These are phyloP conservation scores for Colletotrichum paranaense DNA, from an alignment of 2,329 filamentous ascomycete species.

Conservation along the genomic window DNA sequence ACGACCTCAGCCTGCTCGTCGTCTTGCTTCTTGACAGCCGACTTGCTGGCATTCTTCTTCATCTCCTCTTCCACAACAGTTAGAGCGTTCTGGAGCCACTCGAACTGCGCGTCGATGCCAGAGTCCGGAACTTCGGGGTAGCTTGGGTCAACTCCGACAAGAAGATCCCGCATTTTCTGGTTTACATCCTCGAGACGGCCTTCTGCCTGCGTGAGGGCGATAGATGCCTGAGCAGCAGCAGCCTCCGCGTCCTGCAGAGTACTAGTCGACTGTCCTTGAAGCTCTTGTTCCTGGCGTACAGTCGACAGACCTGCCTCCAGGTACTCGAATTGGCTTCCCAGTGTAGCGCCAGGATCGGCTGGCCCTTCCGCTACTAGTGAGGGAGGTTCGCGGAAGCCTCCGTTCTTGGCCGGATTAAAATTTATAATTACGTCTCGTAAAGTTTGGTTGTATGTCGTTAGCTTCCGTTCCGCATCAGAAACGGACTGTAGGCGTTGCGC, in stretches of 20 bases:
- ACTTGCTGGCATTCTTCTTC: conserved; percentile 45
- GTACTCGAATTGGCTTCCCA: conserved; percentile 74
- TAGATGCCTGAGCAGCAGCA: conserved; percentile 38
- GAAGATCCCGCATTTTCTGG: conserved; percentile 69
- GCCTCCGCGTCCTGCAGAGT: conserved; percentile 39
- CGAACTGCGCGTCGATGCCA: conserved; percentile 74
- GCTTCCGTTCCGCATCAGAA: conserved; percentile 70
- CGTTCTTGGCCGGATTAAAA: conserved; percentile 67
- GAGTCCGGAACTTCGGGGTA: conserved; percentile 70
- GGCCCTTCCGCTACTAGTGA: neutral
- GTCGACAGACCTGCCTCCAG: conserved; percentile 73
- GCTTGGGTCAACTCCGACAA: conserved; percentile 59
- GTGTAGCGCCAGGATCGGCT: conserved; percentile 41
- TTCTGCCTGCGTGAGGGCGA: conserved; percentile 55
- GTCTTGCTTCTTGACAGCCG: conserved; percentile 50
- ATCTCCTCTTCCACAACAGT: conserved; percentile 59
- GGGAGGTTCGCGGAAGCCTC: conserved; percentile 57
- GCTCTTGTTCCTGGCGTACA: conserved; percentile 68
- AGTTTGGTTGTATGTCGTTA: conserved; percentile 75
- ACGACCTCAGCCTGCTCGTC: conserved; percentile 67
- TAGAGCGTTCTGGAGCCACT: conserved; percentile 73
- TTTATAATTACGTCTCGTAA: conserved; percentile 75
- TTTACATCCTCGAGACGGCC: conserved; percentile 72
- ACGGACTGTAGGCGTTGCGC: conserved; percentile 62
- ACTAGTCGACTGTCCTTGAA: conserved; percentile 45